Evolutionary conservation across 1,284 basidiomycete species (phyloP).

Genomic region (Leccinum pachyderme): DNA sequence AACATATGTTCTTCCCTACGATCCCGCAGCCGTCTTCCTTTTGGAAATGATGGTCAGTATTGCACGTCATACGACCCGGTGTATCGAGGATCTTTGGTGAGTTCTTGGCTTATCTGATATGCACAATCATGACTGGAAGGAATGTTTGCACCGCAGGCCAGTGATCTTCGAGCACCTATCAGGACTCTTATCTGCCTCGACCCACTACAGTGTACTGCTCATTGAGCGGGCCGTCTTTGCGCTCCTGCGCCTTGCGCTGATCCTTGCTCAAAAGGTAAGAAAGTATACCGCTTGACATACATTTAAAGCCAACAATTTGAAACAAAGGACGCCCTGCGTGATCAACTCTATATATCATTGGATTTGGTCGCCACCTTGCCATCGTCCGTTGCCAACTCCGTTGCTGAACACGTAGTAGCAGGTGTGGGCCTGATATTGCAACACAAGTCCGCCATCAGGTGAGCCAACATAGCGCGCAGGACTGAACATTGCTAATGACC

Average conservation of each 20-base stretch:
- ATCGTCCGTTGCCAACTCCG: conserved; percentile 71
- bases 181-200: conserved; percentile 72
- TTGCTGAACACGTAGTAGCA: conserved; percentile 88
- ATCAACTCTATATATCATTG: conserved; percentile 92
- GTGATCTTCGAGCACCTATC: conserved; percentile 91
- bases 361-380: conserved; percentile 87
- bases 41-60: conserved; percentile 94
- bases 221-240: conserved; percentile 97
- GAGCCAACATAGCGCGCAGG: conserved; percentile 6
- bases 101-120: conserved; percentile 20
- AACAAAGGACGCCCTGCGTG: conserved; percentile 67
- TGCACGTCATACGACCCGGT: conserved; percentile 68
- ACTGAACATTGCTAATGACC: conserved; percentile 5
- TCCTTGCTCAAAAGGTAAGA: conserved; percentile 74
- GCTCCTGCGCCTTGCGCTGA: conserved; percentile 75
- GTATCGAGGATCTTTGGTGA: conserved; percentile 86
- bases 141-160: conserved; percentile 57
- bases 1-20: conserved; percentile 73
- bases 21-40: conserved; percentile 91
- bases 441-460: conserved; percentile 76
- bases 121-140: background rate
- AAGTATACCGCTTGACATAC: conserved; percentile 10
- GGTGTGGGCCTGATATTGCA: conserved; percentile 81
- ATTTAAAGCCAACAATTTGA: background rate
- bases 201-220: conserved; percentile 84